Conservation (phyloP, 805 yeast species). For the Kregervanrija delftensis region DNA sequence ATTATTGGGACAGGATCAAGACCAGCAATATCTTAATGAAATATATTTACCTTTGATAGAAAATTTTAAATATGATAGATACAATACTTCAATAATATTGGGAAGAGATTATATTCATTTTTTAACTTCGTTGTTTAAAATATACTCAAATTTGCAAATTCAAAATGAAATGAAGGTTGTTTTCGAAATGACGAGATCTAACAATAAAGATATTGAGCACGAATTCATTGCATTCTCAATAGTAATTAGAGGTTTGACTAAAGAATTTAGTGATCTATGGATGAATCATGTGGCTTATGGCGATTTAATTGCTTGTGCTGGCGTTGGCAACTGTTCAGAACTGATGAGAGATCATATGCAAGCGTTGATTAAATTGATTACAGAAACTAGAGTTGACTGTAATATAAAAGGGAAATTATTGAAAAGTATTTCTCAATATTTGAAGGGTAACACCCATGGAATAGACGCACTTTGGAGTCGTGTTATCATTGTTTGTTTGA, state of each 20-base stretch:
- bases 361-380: constrained; percentile 23
- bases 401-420: constrained; percentile 13
- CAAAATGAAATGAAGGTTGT: constrained; percentile 14
- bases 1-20: no score
- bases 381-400: constrained; percentile 24
- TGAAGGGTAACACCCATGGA: no score
- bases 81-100: not conserved
- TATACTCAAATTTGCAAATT: constrained; percentile 7
- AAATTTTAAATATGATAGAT: no score
- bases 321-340: no score
- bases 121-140: constrained; percentile 7
- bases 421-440: no score
- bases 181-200: constrained; percentile 24
- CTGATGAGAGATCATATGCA: constrained; percentile 12
- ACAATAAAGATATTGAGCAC: constrained; percentile 14
- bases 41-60: no score
- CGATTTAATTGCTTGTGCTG: no score
- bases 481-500: constrained; percentile 27
- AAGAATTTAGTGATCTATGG: constrained; percentile 24
- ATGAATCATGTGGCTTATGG: constrained; percentile 4
- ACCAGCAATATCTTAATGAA: no score
- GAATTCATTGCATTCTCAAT: constrained; percentile 27
- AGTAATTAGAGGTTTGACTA: constrained; percentile 10
- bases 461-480: no score
- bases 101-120: constrained; percentile 32